Evolutionary conservation across 2,329 filamentous ascomycete species (phyloP).

Genomic region (Sphaerulina musiva): DNA sequence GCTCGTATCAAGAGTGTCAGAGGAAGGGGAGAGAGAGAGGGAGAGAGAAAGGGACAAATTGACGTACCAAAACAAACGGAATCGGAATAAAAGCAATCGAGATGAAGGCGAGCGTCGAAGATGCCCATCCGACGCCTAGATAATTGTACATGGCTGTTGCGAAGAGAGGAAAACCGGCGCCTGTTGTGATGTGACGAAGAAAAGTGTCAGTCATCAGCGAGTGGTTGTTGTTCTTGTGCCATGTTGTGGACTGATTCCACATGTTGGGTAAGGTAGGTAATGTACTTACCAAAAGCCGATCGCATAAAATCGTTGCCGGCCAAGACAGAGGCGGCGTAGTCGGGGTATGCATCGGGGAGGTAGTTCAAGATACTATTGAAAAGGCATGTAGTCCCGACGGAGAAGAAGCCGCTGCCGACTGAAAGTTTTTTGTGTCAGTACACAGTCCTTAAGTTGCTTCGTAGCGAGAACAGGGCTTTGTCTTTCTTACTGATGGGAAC

Average conservation of each 20-base stretch:
- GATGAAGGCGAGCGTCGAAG: slow-evolving; percentile 38
- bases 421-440: no score
- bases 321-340: slow-evolving; percentile 40
- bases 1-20: no score
- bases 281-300: slow-evolving; percentile 33
- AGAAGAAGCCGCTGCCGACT: slow-evolving; percentile 32
- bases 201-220: no score
- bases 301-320: slow-evolving; percentile 43
- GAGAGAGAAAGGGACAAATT: not conserved
- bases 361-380: slow-evolving; percentile 46
- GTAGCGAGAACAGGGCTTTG: no score
- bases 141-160: slow-evolving; percentile 36
- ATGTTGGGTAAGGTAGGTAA: no score
- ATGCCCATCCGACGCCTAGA: slow-evolving; percentile 40
- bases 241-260: no score
- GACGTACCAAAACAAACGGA: slow-evolving; percentile 35
- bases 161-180: slow-evolving; percentile 33
- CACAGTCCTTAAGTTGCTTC: no score
- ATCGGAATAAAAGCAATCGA: slow-evolving; percentile 42
- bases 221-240: no score
- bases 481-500: slow-evolving; percentile 31
- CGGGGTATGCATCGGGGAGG: slow-evolving; percentile 39
- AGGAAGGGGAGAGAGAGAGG: not conserved
- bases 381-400: slow-evolving; percentile 40
- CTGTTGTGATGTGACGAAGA: not conserved